phyloP scores from a whole-genome alignment of 805 yeast genomes.

The Zygoascus biomembranicola region DNA sequence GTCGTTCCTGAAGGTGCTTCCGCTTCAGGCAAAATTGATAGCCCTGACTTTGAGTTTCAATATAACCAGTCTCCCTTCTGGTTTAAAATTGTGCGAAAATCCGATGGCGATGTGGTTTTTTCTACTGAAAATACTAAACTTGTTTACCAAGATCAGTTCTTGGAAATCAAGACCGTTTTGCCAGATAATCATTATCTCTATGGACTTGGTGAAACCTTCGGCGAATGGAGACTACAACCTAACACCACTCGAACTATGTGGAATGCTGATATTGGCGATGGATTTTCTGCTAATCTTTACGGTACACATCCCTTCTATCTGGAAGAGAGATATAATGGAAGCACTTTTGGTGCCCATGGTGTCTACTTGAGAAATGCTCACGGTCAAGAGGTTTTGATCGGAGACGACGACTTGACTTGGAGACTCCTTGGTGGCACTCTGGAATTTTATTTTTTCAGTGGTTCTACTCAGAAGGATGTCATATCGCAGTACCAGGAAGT shows the following conservation, averaged over 20 bases:
- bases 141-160: constrained; percentile 29
- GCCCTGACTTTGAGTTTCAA: constrained; percentile 1
- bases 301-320: constrained; percentile 30
- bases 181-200: constrained; percentile 25
- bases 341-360: constrained; percentile 21
- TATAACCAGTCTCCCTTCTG: constrained; percentile 12
- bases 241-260: constrained; percentile 26
- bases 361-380: constrained; percentile 29
- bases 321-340: constrained; percentile 24
- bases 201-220: constrained; percentile 31
- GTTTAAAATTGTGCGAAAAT: constrained; percentile 18
- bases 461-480: constrained; percentile 43
- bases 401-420: constrained; percentile 25
- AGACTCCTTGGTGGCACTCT: constrained; percentile 26
- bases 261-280: constrained; percentile 27
- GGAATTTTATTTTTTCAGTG: constrained; percentile 24
- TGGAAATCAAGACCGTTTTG: constrained; percentile 27
- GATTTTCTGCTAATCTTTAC: constrained; percentile 27
- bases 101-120: constrained; percentile 24
- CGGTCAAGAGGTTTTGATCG: constrained; percentile 26
- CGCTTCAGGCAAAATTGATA: not conserved
- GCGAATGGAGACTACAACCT: constrained; percentile 24
- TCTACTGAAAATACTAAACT: constrained; percentile 27
- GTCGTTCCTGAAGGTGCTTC: constrained; percentile 2
- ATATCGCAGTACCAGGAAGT: constrained; percentile 53